Percentiles rank a stretch among this genome's conserved stretches.
Conservation (phyloP, 2,329 filamentous ascomycete species). For the Metarhizium robertsii region DNA sequence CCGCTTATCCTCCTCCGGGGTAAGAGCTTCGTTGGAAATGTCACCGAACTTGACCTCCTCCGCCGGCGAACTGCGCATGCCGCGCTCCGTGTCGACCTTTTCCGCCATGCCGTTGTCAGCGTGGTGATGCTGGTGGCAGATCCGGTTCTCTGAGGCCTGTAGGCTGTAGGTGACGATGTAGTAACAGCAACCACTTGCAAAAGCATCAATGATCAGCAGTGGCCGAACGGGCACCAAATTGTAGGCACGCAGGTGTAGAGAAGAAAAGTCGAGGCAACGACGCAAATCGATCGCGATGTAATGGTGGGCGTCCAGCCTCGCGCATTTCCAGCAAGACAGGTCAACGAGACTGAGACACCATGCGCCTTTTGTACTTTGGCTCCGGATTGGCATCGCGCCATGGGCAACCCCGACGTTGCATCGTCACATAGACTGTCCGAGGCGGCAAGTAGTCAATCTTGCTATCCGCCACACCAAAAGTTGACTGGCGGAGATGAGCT, state of each 20-base stretch:
- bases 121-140: background rate
- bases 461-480: background rate
- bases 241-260: no score
- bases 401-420: background rate
- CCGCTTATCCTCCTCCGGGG: conserved; percentile 31
- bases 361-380: background rate
- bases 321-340: background rate
- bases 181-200: background rate
- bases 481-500: background rate
- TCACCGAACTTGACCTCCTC: background rate
- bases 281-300: no score
- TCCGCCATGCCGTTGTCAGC: background rate
- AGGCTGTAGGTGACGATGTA: background rate
- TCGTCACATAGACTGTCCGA: background rate
- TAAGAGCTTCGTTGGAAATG: conserved; percentile 7
- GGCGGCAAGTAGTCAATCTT: background rate
- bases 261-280: no score
- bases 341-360: background rate
- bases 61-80: background rate
- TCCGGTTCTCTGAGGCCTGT: background rate
- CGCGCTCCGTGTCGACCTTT: background rate
- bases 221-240: no score
- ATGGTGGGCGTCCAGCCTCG: background rate
- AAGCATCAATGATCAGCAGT: background rate
- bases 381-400: background rate